Conservation (phyloP, 345 rosid species). For the Chamaenerion angustifolium region DNA sequence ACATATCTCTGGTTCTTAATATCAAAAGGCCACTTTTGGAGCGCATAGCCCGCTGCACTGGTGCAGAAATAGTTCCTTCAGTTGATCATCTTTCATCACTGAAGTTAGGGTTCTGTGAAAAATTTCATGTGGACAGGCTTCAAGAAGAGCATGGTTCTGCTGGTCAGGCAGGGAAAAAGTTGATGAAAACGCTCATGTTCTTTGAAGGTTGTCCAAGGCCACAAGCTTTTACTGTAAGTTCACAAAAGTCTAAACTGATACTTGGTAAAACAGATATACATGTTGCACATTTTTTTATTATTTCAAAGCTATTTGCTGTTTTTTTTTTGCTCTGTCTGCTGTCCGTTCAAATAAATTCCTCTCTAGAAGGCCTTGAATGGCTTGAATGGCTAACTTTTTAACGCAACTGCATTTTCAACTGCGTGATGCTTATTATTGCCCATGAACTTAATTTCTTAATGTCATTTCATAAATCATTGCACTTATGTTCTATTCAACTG, state of each 20-base stretch:
- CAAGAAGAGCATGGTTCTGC: slow-evolving; percentile 70
- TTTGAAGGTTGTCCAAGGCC: slow-evolving; percentile 98
- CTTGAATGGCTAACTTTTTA: too few relatives aligned
- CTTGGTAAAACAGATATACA: too few relatives aligned
- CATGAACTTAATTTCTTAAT: neutral
- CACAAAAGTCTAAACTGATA: neutral
- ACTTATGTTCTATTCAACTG: slow-evolving; percentile 7
- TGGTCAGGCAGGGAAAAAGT: slow-evolving; percentile 71
- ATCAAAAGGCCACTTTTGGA: slow-evolving; percentile 81
- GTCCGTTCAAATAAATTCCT: too few relatives aligned
- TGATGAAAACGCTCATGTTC: slow-evolving; percentile 76
- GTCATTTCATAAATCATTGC: neutral
- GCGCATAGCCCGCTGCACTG: slow-evolving; percentile 87
- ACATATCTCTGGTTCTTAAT: slow-evolving; percentile 86
- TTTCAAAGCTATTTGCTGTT: too few relatives aligned
- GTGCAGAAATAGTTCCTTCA: slow-evolving; percentile 86
- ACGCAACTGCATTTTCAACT: too few relatives aligned
- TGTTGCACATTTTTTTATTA: too few relatives aligned
- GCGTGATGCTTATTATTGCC: neutral
- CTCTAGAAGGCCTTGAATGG: too few relatives aligned
- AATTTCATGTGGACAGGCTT: slow-evolving; percentile 64
- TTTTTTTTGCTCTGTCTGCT: too few relatives aligned
- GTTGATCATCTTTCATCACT: slow-evolving; percentile 82
- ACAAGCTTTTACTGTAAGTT: slow-evolving; percentile 87
- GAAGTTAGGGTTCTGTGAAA: slow-evolving; percentile 80